Conservation (phyloP, 495 filamentous ascomycete genomes). For the Neurospora intermedia region DNA sequence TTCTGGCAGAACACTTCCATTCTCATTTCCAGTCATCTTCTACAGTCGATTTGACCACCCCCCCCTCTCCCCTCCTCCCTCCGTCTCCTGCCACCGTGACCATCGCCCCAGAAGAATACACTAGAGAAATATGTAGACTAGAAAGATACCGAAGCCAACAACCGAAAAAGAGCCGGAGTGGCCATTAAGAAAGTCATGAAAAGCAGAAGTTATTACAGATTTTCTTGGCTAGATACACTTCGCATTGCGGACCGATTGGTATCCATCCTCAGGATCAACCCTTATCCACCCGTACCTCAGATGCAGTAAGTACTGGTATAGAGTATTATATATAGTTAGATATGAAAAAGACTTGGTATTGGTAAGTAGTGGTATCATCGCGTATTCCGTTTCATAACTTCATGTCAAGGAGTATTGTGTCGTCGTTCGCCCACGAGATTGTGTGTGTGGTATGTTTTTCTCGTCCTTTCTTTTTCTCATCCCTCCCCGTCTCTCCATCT, state of each 20-base stretch:
- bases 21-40: neutral
- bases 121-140: neutral
- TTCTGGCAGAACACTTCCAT: neutral
- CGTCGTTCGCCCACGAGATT: neutral
- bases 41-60: neutral
- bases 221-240: neutral
- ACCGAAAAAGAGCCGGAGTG: neutral
- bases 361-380: neutral
- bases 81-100: neutral
- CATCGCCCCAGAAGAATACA: neutral
- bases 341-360: neutral
- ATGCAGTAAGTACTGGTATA: neutral
- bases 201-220: neutral
- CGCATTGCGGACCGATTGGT: neutral
- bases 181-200: neutral
- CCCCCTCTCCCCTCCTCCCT: neutral
- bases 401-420: neutral
- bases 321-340: neutral
- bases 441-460: neutral
- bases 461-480: neutral
- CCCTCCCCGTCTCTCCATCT: neutral
- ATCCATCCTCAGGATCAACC: neutral
- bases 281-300: neutral
- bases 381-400: neutral
- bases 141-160: neutral